phyloP scores from a whole-genome alignment of 192 early-diverging fungal species.

The Podila verticillata region DNA sequence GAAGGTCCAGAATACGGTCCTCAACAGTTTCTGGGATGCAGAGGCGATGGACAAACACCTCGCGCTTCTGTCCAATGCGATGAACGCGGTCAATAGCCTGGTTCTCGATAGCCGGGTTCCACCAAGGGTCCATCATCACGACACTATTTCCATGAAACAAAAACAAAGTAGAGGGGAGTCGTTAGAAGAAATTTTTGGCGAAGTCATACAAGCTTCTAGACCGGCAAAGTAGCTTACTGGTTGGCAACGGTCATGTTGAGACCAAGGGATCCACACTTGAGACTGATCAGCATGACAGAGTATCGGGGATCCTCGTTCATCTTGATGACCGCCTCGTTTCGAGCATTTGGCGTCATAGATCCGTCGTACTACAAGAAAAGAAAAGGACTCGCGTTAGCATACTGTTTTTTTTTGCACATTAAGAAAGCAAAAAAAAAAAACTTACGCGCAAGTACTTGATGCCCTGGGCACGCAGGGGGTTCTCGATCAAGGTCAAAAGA shows the following conservation, averaged over 20 bases:
- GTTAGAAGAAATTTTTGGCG: background rate
- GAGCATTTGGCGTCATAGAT: conserved; percentile 39
- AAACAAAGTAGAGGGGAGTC: background rate
- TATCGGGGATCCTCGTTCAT: conserved; percentile 52
- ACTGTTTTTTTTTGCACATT: background rate
- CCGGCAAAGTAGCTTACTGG: conserved; percentile 38
- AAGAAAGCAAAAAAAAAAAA: background rate
- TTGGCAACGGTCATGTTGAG: conserved; percentile 75
- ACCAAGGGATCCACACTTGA: conserved; percentile 77
- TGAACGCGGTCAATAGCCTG: conserved; percentile 78
- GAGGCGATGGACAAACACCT: conserved; percentile 70
- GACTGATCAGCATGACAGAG: conserved; percentile 68
- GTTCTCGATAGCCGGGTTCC: conserved; percentile 77
- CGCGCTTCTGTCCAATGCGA: conserved; percentile 73
- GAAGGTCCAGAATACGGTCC: conserved; percentile 73
- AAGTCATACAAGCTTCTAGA: background rate
- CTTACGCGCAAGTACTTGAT: conserved; percentile 44
- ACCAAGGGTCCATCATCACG: conserved; percentile 85
- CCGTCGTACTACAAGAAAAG: conserved; percentile 55
- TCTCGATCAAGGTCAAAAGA: conserved; percentile 61
- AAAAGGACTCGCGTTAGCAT: background rate
- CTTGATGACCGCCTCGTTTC: conserved; percentile 50
- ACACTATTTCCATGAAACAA: conserved; percentile 54
- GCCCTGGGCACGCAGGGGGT: conserved; percentile 44
- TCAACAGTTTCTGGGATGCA: conserved; percentile 73